These are phyloP conservation scores for Camptophora hylomeconis DNA, from an alignment of 2,329 filamentous ascomycete species.

Conservation along the genomic window DNA sequence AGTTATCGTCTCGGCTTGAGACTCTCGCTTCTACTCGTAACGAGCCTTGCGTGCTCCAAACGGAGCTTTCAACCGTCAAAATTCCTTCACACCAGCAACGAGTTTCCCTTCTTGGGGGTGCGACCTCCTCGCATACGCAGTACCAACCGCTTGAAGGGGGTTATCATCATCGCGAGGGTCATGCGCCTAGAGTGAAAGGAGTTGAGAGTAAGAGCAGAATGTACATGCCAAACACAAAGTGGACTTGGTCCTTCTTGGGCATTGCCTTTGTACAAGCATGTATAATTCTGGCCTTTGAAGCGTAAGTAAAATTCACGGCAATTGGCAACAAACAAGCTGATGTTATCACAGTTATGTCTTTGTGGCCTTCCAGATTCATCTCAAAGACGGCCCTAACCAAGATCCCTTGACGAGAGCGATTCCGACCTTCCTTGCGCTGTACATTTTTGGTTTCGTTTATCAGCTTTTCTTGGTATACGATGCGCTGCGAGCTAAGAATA, in stretches of 20 bases:
- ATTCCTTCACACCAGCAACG: conserved; percentile 44
- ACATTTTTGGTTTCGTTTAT: conserved; percentile 96
- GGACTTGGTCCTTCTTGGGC: conserved; percentile 77
- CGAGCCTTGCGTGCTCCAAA: conserved; percentile 11
- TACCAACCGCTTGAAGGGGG: conserved; percentile 35
- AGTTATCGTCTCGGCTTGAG: conserved; percentile 8
- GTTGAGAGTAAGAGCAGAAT: conserved; percentile 10
- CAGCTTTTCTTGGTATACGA: conserved; percentile 84
- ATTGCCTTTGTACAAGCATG: conserved; percentile 63
- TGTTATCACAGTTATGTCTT: conserved; percentile 62
- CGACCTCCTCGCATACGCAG: conserved; percentile 38
- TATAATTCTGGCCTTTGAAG: conserved; percentile 71
- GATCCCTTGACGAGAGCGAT: conserved; percentile 50
- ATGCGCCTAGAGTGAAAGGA: conserved; percentile 26
- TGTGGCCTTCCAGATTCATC: conserved; percentile 59
- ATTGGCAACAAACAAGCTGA: conserved; percentile 6
- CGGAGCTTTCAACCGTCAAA: conserved; percentile 26
- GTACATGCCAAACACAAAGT: conserved; percentile 68
- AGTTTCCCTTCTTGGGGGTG: conserved; percentile 45
- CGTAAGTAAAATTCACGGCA: conserved; percentile 45
- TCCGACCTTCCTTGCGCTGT: conserved; percentile 86
- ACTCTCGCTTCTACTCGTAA: conserved; percentile 7
- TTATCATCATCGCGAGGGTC: conserved; percentile 40
- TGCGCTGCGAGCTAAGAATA: conserved; percentile 87
- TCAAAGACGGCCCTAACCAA: conserved; percentile 29